phyloP scores from a whole-genome alignment of 78 protist species.

The Cavenderia fasciculata region DNA sequence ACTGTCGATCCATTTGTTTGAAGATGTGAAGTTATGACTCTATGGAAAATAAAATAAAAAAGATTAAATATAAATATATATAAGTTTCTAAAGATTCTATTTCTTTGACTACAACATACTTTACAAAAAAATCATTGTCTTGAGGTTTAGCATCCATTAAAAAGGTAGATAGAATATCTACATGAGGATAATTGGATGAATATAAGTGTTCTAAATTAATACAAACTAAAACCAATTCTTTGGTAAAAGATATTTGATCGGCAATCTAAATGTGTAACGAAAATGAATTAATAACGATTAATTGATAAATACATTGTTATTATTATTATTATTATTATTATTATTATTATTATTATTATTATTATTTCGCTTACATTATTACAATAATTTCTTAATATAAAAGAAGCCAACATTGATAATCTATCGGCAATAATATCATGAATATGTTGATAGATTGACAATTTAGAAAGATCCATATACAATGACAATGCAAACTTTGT shows the following conservation, averaged over 20 bases:
- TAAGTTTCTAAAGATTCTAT: background rate
- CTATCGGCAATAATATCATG: constrained; percentile 64
- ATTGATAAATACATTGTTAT: background rate
- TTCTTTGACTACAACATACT: too few species aligned
- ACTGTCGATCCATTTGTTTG: constrained; percentile 53
- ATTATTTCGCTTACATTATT: constrained; percentile 12
- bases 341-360: too few species aligned
- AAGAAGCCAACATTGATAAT: background rate
- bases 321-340: too few species aligned
- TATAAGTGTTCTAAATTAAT: constrained; percentile 43
- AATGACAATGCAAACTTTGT: constrained; percentile 56
- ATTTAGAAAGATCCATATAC: background rate
- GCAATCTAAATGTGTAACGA: background rate
- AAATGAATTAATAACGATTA: background rate
- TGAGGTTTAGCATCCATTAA: constrained; percentile 6
- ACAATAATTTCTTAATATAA: background rate
- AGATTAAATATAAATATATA: background rate
- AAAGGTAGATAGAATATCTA: constrained; percentile 9
- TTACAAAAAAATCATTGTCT: constrained; percentile 36
- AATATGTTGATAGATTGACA: constrained; percentile 19
- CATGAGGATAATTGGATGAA: background rate
- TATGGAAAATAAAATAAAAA: background rate
- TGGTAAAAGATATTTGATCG: constrained; percentile 10
- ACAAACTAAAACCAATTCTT: constrained; percentile 15
- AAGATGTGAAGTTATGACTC: constrained; percentile 60